phyloP scores from a whole-genome alignment of 495 filamentous ascomycete genomes.

The Xylaria grammica region DNA sequence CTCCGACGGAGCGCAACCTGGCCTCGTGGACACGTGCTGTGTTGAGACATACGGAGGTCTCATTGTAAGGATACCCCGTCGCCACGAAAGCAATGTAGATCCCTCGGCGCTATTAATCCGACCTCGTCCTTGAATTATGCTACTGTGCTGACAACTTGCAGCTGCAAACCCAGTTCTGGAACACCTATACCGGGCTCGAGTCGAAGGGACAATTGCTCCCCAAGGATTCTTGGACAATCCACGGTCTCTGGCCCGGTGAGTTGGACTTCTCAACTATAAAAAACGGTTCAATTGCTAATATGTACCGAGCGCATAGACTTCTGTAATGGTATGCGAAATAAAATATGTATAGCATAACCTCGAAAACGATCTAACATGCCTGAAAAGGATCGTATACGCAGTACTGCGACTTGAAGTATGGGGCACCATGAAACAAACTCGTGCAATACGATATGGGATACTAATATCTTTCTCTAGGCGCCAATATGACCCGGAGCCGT shows the following conservation, averaged over 20 bases:
- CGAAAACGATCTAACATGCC: neutral
- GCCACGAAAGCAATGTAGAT: neutral
- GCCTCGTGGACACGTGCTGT: slow-evolving; percentile 55
- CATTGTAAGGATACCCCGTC: slow-evolving; percentile 28
- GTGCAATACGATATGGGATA: neutral
- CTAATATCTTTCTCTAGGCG: slow-evolving; percentile 30
- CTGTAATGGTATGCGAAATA: slow-evolving; percentile 34
- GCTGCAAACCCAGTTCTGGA: slow-evolving; percentile 58
- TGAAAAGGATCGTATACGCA: slow-evolving; percentile 54
- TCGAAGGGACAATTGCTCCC: slow-evolving; percentile 53
- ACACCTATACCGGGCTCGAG: slow-evolving; percentile 57
- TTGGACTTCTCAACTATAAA: neutral
- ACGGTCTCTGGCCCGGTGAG: slow-evolving; percentile 56
- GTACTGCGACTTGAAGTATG: slow-evolving; percentile 55
- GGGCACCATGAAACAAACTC: neutral
- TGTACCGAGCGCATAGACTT: slow-evolving; percentile 6
- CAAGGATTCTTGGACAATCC: slow-evolving; percentile 50
- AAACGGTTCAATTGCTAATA: neutral
- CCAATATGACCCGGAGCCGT: slow-evolving; percentile 57
- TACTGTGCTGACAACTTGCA: neutral
- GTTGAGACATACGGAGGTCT: slow-evolving; percentile 58
- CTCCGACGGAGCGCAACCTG: slow-evolving; percentile 44
- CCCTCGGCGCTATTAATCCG: neutral
- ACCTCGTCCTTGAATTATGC: no score
- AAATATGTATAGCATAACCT: neutral